phyloP scores from a whole-genome alignment of 352 stramenopile species.

The Elongisporangium anandrum region DNA sequence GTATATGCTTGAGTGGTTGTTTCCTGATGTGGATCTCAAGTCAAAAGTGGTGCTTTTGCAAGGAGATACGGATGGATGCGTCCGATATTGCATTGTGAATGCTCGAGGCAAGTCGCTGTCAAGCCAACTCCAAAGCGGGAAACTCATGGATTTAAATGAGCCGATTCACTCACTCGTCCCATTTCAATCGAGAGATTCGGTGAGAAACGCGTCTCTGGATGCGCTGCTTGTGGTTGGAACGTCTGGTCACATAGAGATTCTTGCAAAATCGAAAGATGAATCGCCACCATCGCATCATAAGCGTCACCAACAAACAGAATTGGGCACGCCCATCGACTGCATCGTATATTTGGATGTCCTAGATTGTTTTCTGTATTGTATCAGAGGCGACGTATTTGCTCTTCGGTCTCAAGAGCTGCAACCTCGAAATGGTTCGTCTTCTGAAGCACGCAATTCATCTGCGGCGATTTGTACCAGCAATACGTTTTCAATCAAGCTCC shows the following conservation, averaged over 20 bases:
- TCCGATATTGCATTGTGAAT: conserved; percentile 29
- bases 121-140: conserved; percentile 8
- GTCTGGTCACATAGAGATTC: neutral
- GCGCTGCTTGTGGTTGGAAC: conserved; percentile 18
- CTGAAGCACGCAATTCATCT: neutral
- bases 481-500: conserved; percentile 16
- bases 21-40: conserved; percentile 6
- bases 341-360: conserved; percentile 18
- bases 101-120: neutral
- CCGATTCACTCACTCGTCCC: conserved; percentile 30
- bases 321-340: neutral
- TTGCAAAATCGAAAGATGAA: neutral
- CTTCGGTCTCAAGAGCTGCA: conserved; percentile 8
- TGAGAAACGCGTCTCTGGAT: conserved; percentile 3
- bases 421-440: neutral
- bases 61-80: conserved; percentile 47
- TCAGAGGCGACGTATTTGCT: conserved; percentile 16
- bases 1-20: conserved; percentile 22
- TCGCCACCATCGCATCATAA: neutral
- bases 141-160: conserved; percentile 18
- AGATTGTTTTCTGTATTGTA: conserved; percentile 28
- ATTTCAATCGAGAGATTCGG: conserved; percentile 5
- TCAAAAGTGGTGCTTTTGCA: conserved; percentile 35
- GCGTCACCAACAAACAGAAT: neutral
- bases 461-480: neutral